Conservation (phyloP, 352 stramenopile species). For the Globisporangium megalacanthum region DNA sequence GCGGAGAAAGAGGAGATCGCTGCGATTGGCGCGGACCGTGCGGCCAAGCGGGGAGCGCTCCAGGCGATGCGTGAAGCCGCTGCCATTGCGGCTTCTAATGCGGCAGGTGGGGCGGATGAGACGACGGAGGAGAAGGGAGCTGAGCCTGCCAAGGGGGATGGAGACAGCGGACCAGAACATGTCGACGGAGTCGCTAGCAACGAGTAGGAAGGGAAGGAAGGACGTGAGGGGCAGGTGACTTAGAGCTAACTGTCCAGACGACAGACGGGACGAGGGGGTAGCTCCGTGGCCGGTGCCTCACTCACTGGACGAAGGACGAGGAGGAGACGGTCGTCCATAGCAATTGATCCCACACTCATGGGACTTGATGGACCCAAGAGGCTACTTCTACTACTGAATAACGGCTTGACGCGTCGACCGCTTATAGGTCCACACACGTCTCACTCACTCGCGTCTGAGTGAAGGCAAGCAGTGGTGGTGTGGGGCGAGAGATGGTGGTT, state of each 20-base stretch:
- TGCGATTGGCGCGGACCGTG: conserved; percentile 22
- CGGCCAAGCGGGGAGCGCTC: conserved; percentile 33
- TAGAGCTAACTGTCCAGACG: no score
- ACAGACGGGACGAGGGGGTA: no score
- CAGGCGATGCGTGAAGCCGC: conserved; percentile 19
- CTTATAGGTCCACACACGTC: no score
- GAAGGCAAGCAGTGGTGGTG: neutral
- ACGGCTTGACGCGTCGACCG: no score
- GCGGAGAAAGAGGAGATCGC: conserved; percentile 65
- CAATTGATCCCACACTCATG: no score
- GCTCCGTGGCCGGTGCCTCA: no score
- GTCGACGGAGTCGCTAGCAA: neutral
- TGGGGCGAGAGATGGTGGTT: neutral
- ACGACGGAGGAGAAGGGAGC: neutral
- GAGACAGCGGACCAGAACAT: neutral
- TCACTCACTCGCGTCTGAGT: no score
- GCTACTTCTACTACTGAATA: no score
- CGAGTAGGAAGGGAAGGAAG: neutral
- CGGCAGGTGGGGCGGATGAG: neutral
- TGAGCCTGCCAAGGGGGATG: neutral
- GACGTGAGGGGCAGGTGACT: neutral
- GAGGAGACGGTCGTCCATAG: no score
- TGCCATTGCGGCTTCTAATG: neutral
- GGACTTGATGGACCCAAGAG: no score
- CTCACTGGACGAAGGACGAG: no score